Percentiles rank a stretch among this genome's conserved stretches.
Evolutionary conservation across 805 yeast species (phyloP).

Genomic region (Candida silvatica): DNA sequence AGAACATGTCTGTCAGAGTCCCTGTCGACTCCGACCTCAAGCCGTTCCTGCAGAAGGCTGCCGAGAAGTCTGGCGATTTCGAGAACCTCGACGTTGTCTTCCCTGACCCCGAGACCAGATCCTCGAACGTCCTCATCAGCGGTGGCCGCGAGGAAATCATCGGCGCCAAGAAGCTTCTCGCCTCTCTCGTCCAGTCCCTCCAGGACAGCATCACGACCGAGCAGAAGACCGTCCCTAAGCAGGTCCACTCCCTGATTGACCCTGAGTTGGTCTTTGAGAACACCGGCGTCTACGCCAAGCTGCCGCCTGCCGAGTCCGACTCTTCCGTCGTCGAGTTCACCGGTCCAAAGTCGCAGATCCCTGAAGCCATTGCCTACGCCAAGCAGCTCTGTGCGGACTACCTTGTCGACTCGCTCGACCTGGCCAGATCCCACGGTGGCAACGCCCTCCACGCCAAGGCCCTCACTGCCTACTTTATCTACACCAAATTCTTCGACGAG

Average conservation of each 20-base stretch:
- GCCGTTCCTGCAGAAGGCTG: conserved; percentile 34
- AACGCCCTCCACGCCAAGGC: conserved; percentile 68
- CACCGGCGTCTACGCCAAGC: conserved; percentile 46
- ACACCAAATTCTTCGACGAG: conserved; percentile 38
- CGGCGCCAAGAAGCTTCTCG: conserved; percentile 44
- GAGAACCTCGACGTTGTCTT: conserved; percentile 20
- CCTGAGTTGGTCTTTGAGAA: conserved; percentile 41
- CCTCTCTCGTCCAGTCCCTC: conserved; percentile 34
- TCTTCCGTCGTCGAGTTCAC: conserved; percentile 46
- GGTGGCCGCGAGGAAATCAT: conserved; percentile 69
- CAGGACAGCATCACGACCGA: conserved; percentile 39
- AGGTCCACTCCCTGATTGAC: conserved; percentile 64
- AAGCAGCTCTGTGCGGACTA: conserved; percentile 50
- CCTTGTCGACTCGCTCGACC: conserved; percentile 62
- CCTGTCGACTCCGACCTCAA: conserved; percentile 33
- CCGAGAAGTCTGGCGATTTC: conserved; percentile 17
- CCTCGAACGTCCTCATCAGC: conserved; percentile 39
- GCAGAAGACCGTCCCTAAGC: conserved; percentile 55
- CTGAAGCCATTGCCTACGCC: conserved; percentile 55
- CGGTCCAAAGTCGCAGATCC: conserved; percentile 50
- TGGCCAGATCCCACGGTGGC: conserved; percentile 85
- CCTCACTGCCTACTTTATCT: conserved; percentile 57
- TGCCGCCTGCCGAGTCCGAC: conserved; percentile 37
- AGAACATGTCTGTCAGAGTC: conserved; percentile 41
- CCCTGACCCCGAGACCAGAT: conserved; percentile 26